Base-by-base conservation (phyloP, 108 stramenopile species). In the Cyclotella cryptica region DNA sequence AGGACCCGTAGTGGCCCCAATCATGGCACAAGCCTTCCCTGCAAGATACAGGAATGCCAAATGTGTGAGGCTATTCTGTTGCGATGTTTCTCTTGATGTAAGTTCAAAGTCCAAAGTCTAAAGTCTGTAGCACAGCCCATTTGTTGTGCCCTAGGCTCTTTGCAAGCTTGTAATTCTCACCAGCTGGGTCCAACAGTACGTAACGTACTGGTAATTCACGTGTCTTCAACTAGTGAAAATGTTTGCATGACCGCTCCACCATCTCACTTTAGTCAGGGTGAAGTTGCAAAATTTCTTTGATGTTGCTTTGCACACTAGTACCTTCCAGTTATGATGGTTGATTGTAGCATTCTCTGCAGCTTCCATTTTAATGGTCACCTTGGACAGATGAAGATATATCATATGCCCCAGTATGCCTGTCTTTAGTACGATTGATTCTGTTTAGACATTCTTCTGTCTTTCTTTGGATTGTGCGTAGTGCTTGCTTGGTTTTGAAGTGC, bases 51-150 rank as follows among this genome's bases (percentile, higher is more conserved):
- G 53, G 40, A 85, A 85, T 52, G 30, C 76, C 10, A 71, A n/a
- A 72, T 85, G 71, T 0, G 63, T 70, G 19, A 78, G 26, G 11
- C 2, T 12, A 61, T 85, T 81, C n/a, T 65, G 49, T 55, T 86
- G 81, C 3, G 85, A 81, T 10, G 85, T 81, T 0, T 70, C 62
- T 41, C 21, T 0, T 19, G 61, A 75, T 51, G 71, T 85, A 21
- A 58, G 66, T 68, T 85, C 75, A 47, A 72, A 43, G 55, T 81
- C 35, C n/a, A n/a, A 35, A 35, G 2, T 35, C n/a, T n/a, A n/a
- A n/a, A n/a, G 35, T 2, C 35, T 35, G 35, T 35, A 35, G 35
- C 27, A 17, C 35, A 54, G 18, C 24, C 49, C 19, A 79, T 42
- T 44, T 73, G 45, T 71, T 68, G 72, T 4, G 63, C 71, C 4